Evolutionary conservation across 1,284 basidiomycete species (phyloP).

Genomic region (Pyrrhoderma noxium): DNA sequence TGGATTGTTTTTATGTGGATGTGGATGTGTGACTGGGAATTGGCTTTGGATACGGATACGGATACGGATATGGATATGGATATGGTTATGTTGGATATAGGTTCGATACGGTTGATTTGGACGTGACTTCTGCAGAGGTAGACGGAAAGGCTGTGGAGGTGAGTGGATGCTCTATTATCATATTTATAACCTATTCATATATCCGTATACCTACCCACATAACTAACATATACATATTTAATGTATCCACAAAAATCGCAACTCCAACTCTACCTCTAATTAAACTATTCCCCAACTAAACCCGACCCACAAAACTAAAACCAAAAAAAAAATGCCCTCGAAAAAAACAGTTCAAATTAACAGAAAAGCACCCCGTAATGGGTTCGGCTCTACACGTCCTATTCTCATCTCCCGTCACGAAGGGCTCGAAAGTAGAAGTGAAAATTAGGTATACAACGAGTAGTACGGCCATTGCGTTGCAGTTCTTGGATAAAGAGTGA

Average conservation of each 20-base stretch:
- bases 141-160: constrained; percentile 34
- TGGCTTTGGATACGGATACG: too few species aligned
- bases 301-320: too few species aligned
- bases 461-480: constrained; percentile 76
- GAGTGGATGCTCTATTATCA: constrained; percentile 15
- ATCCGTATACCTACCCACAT: too few species aligned
- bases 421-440: constrained; percentile 45
- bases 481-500: constrained; percentile 81
- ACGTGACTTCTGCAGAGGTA: background rate
- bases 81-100: constrained; percentile 43
- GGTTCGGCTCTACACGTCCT: constrained; percentile 58
- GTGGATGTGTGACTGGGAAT: too few species aligned
- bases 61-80: constrained; percentile 68
- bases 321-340: constrained; percentile 3
- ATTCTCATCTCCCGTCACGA: constrained; percentile 36
- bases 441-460: constrained; percentile 72
- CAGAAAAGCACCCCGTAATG: constrained; percentile 57
- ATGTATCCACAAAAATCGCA: constrained; percentile 9
- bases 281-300: too few species aligned
- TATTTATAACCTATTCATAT: constrained; percentile 35
- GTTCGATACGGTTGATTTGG: constrained; percentile 24
- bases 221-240: background rate
- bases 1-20: too few species aligned
- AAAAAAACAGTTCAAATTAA: constrained; percentile 55
- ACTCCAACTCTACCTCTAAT: too few species aligned